Conservation (phyloP, 805 yeast species). For the Zygoascus flipseniorum region DNA sequence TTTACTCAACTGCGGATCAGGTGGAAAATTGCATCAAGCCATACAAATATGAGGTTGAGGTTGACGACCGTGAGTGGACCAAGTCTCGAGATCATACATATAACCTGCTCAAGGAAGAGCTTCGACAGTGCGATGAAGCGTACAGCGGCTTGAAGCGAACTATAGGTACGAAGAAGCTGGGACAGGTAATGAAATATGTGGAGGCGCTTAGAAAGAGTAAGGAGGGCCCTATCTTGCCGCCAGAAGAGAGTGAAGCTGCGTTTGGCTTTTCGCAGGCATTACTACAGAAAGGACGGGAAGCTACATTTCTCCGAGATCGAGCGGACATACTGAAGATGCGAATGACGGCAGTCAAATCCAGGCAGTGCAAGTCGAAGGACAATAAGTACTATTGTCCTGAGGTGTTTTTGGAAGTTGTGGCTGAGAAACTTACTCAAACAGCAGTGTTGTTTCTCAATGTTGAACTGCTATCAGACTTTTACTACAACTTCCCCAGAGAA, state of each 20-base stretch:
- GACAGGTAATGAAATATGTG: slow-evolving; percentile 68
- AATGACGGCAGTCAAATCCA: slow-evolving; percentile 63
- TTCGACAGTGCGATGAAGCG: slow-evolving; percentile 68
- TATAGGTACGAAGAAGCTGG: slow-evolving; percentile 77
- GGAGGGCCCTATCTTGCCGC: slow-evolving; percentile 11
- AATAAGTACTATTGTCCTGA: slow-evolving; percentile 92
- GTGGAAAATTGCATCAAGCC: slow-evolving; percentile 98
- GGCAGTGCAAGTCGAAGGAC: slow-evolving; percentile 67
- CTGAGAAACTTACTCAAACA: slow-evolving; percentile 85
- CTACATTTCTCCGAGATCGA: slow-evolving; percentile 70
- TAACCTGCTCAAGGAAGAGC: slow-evolving; percentile 68
- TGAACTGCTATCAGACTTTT: slow-evolving; percentile 87
- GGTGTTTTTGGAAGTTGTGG: slow-evolving; percentile 82
- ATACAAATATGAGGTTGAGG: slow-evolving; percentile 91
- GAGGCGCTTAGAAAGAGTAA: slow-evolving; percentile 20
- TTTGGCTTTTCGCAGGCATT: slow-evolving; percentile 76
- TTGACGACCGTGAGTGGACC: slow-evolving; percentile 92
- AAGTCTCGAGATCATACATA: slow-evolving; percentile 72
- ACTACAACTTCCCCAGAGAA: slow-evolving; percentile 92
- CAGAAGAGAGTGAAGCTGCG: slow-evolving; percentile 49
- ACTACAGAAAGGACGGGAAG: slow-evolving; percentile 73
- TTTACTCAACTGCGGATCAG: slow-evolving; percentile 91
- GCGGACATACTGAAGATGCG: slow-evolving; percentile 63
- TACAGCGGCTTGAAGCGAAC: slow-evolving; percentile 50
- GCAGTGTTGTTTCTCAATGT: slow-evolving; percentile 90